Evolutionary conservation across 192 early-diverging fungal genomes (phyloP), one percentile per base, ranked within the genome.

Genomic region (Helicostylum pulchrum): DNA sequence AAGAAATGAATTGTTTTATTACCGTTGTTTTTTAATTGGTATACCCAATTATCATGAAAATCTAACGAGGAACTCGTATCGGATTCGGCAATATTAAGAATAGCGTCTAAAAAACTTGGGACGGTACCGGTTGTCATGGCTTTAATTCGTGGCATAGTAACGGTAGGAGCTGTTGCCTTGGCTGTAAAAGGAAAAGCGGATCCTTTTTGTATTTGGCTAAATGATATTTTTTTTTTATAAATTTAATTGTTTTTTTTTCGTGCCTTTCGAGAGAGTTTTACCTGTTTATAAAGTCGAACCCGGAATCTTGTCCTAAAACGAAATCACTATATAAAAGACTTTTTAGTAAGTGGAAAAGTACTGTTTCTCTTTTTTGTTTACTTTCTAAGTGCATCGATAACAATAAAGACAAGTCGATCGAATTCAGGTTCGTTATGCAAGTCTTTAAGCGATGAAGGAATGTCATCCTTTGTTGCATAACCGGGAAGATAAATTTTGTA

Each of bases 61-160:
- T 59, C 68, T 7, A 85, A 54, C 0, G 83, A 78, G 0, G 83
- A 79, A 15, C 79, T 81, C 26, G 88, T 88, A 32, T 86, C 87
- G 7, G 85, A 85, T 46, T 89, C 90, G 1, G 88, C 88, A 78
- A 93, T 92, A 67, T 92, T 93, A 53, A 87, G 73, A 8, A 90
- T 88, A 4, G 89, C 88, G 60, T 93, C 91, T 62, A 92, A 73
- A 60, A 93, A 92, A 15, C 89, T 90, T 1, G 91, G 91, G 23
- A 93, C 78, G 32, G 88, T 84, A 0, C 83, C 89, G 7, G 91
- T 93, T 0, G 88, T 90, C 9, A 93, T 70, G 0, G 85, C 91
- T 68, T 93, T 93, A 10, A 93, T 86, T 15, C 91, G 77, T 64
- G 90, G 91, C 57, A 93, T 78, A 2, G 90, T 93, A 0, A 90